Conservation (phyloP, 768 basidiomycete genomes). For the Leucocoprinus leucothites region DNA sequence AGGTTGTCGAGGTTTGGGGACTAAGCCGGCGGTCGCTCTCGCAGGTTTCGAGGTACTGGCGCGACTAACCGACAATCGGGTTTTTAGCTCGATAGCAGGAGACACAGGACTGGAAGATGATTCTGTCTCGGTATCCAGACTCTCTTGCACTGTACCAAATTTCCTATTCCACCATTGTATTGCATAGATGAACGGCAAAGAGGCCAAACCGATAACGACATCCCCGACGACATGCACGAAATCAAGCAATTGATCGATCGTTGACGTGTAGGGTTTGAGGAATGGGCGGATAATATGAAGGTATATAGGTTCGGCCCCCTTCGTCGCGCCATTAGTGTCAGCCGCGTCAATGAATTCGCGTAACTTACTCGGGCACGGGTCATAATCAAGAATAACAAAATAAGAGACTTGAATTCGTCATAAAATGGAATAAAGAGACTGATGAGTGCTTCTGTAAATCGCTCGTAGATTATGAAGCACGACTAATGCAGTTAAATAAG, state of each 20-base stretch:
- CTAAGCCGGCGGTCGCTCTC: neutral
- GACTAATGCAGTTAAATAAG: slow-evolving; percentile 40
- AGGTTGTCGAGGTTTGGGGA: neutral
- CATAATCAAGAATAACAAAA: slow-evolving; percentile 69
- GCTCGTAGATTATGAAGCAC: slow-evolving; percentile 67
- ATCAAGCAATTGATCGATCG: slow-evolving; percentile 65
- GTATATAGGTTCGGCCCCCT: slow-evolving; percentile 87
- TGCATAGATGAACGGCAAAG: slow-evolving; percentile 35
- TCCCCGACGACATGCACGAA: slow-evolving; percentile 62
- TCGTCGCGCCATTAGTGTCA: slow-evolving; percentile 1
- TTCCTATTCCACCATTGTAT: slow-evolving; percentile 34
- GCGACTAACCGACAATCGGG: neutral
- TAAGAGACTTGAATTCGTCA: slow-evolving; percentile 73
- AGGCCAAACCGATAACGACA: slow-evolving; percentile 42
- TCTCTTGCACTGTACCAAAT: slow-evolving; percentile 15
- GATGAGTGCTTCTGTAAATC: slow-evolving; percentile 58
- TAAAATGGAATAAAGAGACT: slow-evolving; percentile 81
- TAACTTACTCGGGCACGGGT: slow-evolving; percentile 68
- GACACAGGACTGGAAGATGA: slow-evolving; percentile 18
- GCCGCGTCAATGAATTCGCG: neutral
- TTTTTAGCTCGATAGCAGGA: neutral
- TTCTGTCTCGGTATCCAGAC: slow-evolving; percentile 19
- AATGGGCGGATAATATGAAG: slow-evolving; percentile 78
- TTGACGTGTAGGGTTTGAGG: slow-evolving; percentile 67
- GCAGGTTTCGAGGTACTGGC: neutral